Evolutionary conservation across 345 rosid genomes (phyloP).

Genomic region (Acer saccharum): DNA sequence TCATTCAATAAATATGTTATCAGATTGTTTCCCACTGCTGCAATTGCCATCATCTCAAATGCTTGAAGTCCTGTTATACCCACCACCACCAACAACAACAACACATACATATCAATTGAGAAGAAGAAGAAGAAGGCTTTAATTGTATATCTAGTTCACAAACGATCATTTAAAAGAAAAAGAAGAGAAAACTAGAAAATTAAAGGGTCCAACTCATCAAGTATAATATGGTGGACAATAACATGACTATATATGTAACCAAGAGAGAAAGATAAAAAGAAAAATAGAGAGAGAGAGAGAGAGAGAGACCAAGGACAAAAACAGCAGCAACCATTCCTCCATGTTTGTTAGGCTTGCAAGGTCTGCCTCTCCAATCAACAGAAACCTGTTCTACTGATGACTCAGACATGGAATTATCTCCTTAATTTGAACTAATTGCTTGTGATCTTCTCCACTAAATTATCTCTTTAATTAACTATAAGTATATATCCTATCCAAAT

Average conservation of each 20-base stretch:
- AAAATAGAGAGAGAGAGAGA: background rate
- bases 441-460: conserved; percentile 32
- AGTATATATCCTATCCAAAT: conserved; percentile 6
- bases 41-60: conserved; percentile 76
- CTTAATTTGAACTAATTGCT: conserved; percentile 17
- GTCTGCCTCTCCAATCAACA: conserved; percentile 71
- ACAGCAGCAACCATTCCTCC: conserved; percentile 73
- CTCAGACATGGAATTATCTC: conserved; percentile 27
- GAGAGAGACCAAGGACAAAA: conserved; percentile 62
- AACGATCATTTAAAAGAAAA: background rate
- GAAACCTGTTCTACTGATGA: conserved; percentile 33
- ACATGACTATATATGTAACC: background rate
- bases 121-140: background rate
- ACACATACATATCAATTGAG: background rate
- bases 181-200: no score
- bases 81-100: background rate
- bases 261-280: background rate
- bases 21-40: conserved; percentile 84
- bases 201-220: background rate
- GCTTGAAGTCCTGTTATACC: conserved; percentile 51
- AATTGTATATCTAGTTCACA: background rate
- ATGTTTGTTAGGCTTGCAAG: conserved; percentile 53
- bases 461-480: background rate
- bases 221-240: background rate
- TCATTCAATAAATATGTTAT: conserved; percentile 67